Base-by-base conservation (phyloP, 2,329 filamentous ascomycete genomes). In the Neoscytalidium dimidiatum region DNA sequence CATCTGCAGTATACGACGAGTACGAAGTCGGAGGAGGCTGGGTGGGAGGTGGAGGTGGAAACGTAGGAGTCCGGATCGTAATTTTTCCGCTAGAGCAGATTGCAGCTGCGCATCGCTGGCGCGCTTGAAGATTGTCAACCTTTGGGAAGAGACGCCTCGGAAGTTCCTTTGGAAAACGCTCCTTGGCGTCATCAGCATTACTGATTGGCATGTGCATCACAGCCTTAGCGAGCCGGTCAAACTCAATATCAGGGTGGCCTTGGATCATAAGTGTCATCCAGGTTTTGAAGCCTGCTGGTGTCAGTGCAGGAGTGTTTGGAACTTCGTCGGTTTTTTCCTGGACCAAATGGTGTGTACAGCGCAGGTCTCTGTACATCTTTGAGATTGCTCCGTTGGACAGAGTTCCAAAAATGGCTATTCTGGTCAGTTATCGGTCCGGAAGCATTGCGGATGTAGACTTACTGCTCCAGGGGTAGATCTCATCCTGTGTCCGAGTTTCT, bases 111-210 rank as follows among this genome's bases (percentile, higher is more conserved):
- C 94, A 79, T 21, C 86, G 79, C 67, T 88, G 85, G 64, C 87
- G 84, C 0, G 86, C 80, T 33, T 84, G 79, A 0, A 83, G 71
- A 68, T 92, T 86, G 0, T 85, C 81, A 7, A 77, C 75, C 0
- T 80, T 79, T 0, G 92, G 92, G 43, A 96, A 86, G 3, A 95
- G 81, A 60, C 90, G 84, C 44, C 92, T 83, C 0, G 91, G 89
- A 2, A 96, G 83, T 69, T 93, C 89, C 68, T 92, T 92, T 0
- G 92, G 93, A 63, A 96, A 89, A 2, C 90, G 83, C 75, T 94
- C 91, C 11, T 85, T 87, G 68, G 83, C 85, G 53, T 90, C 85
- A 63, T 84, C 81, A 0, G 87, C 83, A 63, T 89, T 87, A 70
- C 75, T 88, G 70, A 96, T 90, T 0, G 92, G 90, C 76, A 94